A percentile compares a stretch with the other conserved stretches of the same genome.
Evolutionary conservation across 345 rosid genomes (phyloP).

Genomic region (Alliaria petiolata): DNA sequence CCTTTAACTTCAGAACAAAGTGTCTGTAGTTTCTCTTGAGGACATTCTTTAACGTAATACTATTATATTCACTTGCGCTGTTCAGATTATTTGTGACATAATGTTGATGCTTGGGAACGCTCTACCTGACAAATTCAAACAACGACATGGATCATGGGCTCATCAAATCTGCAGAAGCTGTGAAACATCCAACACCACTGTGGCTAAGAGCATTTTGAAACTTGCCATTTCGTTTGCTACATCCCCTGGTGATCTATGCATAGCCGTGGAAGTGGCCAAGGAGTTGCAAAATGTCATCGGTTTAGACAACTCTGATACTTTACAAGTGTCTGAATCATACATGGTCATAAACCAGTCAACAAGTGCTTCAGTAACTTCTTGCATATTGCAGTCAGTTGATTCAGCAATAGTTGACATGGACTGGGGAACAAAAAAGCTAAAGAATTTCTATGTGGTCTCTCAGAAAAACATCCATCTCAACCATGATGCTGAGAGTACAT

Average conservation of each 20-base stretch:
- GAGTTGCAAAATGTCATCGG: slow-evolving; percentile 46
- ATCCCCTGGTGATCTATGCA: slow-evolving; percentile 51
- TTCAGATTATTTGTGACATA: slow-evolving; percentile 61
- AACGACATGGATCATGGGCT: slow-evolving; percentile 63
- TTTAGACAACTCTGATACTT: slow-evolving; percentile 23
- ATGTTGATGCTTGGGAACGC: slow-evolving; percentile 42
- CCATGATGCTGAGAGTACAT: slow-evolving; percentile 35
- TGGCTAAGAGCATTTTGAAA: slow-evolving; percentile 48
- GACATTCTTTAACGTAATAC: slow-evolving; percentile 1
- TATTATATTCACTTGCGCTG: slow-evolving; percentile 9
- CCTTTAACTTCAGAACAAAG: background rate
- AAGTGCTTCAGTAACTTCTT: slow-evolving; percentile 39
- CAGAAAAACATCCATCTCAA: slow-evolving; percentile 35
- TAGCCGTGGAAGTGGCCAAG: slow-evolving; percentile 46
- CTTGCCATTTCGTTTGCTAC: slow-evolving; percentile 52
- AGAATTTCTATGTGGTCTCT: slow-evolving; percentile 35
- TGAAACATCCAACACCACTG: slow-evolving; percentile 39
- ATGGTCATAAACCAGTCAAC: slow-evolving; percentile 55
- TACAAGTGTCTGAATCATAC: slow-evolving; percentile 42
- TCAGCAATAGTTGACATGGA: slow-evolving; percentile 54
- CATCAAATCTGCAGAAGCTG: slow-evolving; percentile 50
- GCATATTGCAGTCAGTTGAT: slow-evolving; percentile 53
- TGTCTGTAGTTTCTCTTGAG: background rate
- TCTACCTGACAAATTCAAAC: slow-evolving; percentile 53
- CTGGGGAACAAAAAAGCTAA: slow-evolving; percentile 62